Base-by-base conservation (phyloP, 2,329 filamentous ascomycete species). In the Akanthomyces muscarius region DNA sequence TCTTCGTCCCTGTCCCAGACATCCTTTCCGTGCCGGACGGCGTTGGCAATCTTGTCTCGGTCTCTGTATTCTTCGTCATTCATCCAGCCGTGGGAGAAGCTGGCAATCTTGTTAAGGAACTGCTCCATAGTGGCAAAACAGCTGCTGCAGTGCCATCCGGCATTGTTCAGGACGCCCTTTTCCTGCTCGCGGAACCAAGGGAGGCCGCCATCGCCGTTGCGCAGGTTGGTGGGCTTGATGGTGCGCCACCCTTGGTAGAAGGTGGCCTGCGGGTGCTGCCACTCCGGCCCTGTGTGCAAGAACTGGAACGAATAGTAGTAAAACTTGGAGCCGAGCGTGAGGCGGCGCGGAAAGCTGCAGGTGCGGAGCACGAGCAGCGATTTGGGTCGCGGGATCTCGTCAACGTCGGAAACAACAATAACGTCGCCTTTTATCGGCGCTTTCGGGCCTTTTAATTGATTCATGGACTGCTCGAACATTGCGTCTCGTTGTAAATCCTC, bases 81-180 rank as follows among this genome's bases (percentile, higher is more conserved):
- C 75, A 81, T 80, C 71, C 75, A 79, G 10, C 71, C 72, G 68
- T 87, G 84, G 21, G 82, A 84, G 71, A 86, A 86, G 63, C 79
- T 81, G 11, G 77, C 74, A 75, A 87, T 79, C 71, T 86, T 87
- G 66, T 77, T 79, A 52, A 83, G 72, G 67, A 86, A 76, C 69
- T 86, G 80, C 4, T 76, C 76, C 18, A 88, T 72, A 0, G 82
- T 86, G 21, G 77, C 73, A 69, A 86, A 86, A 73, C 86, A 88
- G 62, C 77, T 83, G 57, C 82, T 85, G 75, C 85, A 88, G 71
- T 88, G 85, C 86, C 86, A 88, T 0, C 75, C 80, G 0, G 83
- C 81, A 67, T 84, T 80, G 68, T 71, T 71, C 41, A 86, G 65
- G 6, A 77, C 75, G 8, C 73, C 77, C 65, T 77, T 78, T 65